Conservation (phyloP, 108 stramenopile genomes). For the Cyclotella cryptica region DNA sequence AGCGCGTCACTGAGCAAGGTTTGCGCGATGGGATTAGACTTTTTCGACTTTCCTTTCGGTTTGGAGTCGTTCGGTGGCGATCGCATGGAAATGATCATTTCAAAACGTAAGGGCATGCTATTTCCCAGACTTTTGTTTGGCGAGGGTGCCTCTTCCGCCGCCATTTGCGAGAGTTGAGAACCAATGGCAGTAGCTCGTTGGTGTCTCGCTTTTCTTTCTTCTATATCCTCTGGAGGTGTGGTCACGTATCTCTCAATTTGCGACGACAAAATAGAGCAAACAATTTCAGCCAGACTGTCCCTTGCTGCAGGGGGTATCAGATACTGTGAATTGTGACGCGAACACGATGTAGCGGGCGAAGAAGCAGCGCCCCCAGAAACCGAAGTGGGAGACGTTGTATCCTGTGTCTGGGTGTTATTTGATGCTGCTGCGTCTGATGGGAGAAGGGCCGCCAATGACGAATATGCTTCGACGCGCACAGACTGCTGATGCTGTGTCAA, state of each 20-base stretch:
- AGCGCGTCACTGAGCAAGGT: constrained; percentile 42
- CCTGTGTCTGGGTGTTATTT: constrained; percentile 25
- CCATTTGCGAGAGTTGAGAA: constrained; percentile 40
- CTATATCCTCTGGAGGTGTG: constrained; percentile 35
- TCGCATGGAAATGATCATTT: constrained; percentile 32
- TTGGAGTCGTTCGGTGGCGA: not conserved
- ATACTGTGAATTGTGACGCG: constrained; percentile 2
- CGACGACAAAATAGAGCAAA: constrained; percentile 29
- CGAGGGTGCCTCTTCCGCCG: constrained; percentile 27
- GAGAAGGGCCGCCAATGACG: constrained; percentile 38
- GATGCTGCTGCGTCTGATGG: constrained; percentile 12
- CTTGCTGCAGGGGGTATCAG: constrained; percentile 24
- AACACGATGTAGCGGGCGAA: not conserved
- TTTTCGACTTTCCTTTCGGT: constrained; percentile 32
- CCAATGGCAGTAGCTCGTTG: constrained; percentile 31
- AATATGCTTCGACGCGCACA: constrained; percentile 52
- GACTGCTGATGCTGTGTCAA: constrained; percentile 48
- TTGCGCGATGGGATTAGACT: constrained; percentile 25
- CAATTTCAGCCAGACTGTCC: constrained; percentile 11
- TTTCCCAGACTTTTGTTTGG: constrained; percentile 14
- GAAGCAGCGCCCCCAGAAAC: constrained; percentile 3
- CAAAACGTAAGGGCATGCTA: constrained; percentile 45
- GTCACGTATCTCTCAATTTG: constrained; percentile 46
- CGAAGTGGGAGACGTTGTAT: constrained; percentile 31
- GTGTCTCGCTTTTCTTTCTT: constrained; percentile 32